Conservation (phyloP, 2,329 filamentous ascomycete species). For the Paradendryphiella salina region DNA sequence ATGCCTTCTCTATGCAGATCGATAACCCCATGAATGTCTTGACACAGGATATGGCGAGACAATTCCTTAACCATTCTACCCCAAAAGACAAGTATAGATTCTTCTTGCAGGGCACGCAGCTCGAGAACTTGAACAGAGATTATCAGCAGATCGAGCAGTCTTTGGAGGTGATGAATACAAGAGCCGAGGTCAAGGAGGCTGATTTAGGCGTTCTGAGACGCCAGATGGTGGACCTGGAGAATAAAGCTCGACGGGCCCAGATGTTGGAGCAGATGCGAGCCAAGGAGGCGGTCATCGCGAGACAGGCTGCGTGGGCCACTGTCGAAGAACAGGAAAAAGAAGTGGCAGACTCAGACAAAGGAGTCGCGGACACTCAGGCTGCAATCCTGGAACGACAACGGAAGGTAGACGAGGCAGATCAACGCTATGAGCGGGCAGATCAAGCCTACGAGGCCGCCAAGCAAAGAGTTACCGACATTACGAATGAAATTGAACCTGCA, state of each 20-base stretch:
- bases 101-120: conserved; percentile 90
- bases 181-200: conserved; percentile 63
- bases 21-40: conserved; percentile 96
- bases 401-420: conserved; percentile 51
- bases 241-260: conserved; percentile 66
- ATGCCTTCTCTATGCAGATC: conserved; percentile 90
- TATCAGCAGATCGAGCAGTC: conserved; percentile 82
- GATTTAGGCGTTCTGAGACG: conserved; percentile 65
- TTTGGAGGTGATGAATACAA: conserved; percentile 70
- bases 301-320: conserved; percentile 83
- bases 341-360: conserved; percentile 32
- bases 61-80: conserved; percentile 85
- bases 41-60: conserved; percentile 90
- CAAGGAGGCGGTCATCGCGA: conserved; percentile 61
- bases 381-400: conserved; percentile 55
- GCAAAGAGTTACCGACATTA: conserved; percentile 36
- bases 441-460: conserved; percentile 46
- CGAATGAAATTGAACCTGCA: conserved; percentile 49
- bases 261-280: conserved; percentile 67
- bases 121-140: conserved; percentile 89
- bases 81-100: conserved; percentile 91
- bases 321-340: conserved; percentile 73
- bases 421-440: conserved; percentile 51
- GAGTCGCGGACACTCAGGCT: conserved; percentile 45
- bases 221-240: conserved; percentile 63